Evolutionary conservation across 352 stramenopile genomes (phyloP).

Genomic region (Phytophthora syringae): DNA sequence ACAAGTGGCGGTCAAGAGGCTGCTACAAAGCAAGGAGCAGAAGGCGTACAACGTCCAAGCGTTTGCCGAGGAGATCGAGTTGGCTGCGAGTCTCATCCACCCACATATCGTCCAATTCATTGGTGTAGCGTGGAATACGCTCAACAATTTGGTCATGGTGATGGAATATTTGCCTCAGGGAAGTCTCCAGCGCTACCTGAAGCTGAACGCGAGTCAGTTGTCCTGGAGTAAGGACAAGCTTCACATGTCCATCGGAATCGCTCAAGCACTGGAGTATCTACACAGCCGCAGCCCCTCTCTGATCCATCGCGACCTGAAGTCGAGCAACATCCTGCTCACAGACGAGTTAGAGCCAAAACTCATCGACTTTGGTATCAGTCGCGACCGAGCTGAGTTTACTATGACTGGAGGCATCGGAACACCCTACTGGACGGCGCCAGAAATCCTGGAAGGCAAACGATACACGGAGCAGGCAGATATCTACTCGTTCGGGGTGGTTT

Average conservation of each 20-base stretch:
- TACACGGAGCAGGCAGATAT: slow-evolving; percentile 41
- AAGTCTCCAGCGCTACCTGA: slow-evolving; percentile 40
- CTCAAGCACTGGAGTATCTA: slow-evolving; percentile 38
- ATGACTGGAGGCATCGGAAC: slow-evolving; percentile 79
- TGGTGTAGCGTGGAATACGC: slow-evolving; percentile 51
- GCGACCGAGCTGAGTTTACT: slow-evolving; percentile 17
- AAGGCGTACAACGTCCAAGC: slow-evolving; percentile 44
- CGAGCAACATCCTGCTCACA: slow-evolving; percentile 76
- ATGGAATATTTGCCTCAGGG: slow-evolving; percentile 46
- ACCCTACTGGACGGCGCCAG: slow-evolving; percentile 44
- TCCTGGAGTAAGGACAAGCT: slow-evolving; percentile 44
- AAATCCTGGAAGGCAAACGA: slow-evolving; percentile 58
- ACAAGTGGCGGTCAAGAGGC: slow-evolving; percentile 51
- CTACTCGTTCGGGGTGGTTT: slow-evolving; percentile 47
- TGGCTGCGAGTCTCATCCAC: slow-evolving; percentile 38
- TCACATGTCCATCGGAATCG: slow-evolving; percentile 30
- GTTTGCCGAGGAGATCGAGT: slow-evolving; percentile 46
- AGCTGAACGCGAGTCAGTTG: slow-evolving; percentile 29
- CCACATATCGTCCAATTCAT: slow-evolving; percentile 43
- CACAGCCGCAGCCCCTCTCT: slow-evolving; percentile 29
- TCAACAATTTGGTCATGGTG: slow-evolving; percentile 53
- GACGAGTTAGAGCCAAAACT: slow-evolving; percentile 64
- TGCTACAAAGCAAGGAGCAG: slow-evolving; percentile 35
- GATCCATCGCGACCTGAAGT: slow-evolving; percentile 41
- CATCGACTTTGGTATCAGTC: slow-evolving; percentile 86